Evolutionary conservation across 768 basidiomycete species (phyloP).

Genomic region (Kwoniella pini): DNA sequence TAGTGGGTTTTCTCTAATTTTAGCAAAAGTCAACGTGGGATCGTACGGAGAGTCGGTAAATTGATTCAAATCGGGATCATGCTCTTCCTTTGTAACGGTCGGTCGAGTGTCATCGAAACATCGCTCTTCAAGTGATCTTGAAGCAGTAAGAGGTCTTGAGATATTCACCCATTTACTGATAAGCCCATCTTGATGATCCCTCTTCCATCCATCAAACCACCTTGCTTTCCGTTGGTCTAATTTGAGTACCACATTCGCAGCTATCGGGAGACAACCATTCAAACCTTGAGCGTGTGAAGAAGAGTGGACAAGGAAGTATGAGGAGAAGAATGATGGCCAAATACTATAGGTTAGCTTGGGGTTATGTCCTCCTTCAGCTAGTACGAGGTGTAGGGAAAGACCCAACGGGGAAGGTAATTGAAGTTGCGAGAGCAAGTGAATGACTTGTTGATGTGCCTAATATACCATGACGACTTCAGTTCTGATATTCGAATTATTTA

Average conservation of each 20-base stretch:
- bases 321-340: slow-evolving; percentile 18
- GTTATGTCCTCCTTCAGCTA: background rate
- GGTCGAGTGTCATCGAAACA: background rate
- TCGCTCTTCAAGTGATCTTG: background rate
- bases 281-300: background rate
- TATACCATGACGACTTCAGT: background rate
- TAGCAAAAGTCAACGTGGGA: background rate
- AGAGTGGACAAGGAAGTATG: background rate
- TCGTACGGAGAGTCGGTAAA: slow-evolving; percentile 1
- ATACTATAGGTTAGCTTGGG: slow-evolving; percentile 12
- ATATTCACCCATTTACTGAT: slow-evolving; percentile 17
- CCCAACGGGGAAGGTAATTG: slow-evolving; percentile 21
- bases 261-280: slow-evolving; percentile 12
- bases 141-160: background rate
- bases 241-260: slow-evolving; percentile 4
- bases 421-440: slow-evolving; percentile 13
- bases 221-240: slow-evolving; percentile 5
- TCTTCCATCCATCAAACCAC: slow-evolving; percentile 22
- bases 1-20: too few relatives aligned
- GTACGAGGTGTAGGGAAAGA: slow-evolving; percentile 15
- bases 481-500: too few relatives aligned
- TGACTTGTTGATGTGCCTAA: slow-evolving; percentile 21
- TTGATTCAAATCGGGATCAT: background rate
- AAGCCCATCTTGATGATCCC: slow-evolving; percentile 11
- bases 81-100: background rate